These are phyloP conservation scores for Xylaria sp. DNA, from an alignment of 2,329 filamentous ascomycete species.

Conservation along the genomic window DNA sequence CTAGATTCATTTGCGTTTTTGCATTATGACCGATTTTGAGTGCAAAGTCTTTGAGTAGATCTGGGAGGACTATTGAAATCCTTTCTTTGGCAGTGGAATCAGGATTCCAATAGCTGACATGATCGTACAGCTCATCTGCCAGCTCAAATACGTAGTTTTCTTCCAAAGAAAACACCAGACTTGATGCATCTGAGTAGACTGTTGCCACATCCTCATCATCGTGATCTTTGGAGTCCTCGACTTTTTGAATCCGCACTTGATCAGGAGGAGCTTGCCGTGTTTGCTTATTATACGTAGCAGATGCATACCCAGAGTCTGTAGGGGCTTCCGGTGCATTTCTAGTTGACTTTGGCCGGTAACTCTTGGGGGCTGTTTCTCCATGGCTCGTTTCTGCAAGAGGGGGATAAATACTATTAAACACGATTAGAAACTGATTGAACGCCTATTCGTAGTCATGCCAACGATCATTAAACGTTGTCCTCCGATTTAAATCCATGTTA, in stretches of 20 bases:
- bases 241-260: neutral
- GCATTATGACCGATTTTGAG: slow-evolving; percentile 13
- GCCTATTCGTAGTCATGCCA: neutral
- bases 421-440: neutral
- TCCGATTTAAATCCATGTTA: neutral
- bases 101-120: slow-evolving; percentile 5
- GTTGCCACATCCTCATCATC: neutral
- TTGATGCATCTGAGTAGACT: neutral
- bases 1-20: neutral
- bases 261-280: neutral
- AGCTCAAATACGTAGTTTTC: neutral
- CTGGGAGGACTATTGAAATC: slow-evolving; percentile 12
- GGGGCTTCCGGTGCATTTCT: neutral
- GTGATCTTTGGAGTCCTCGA: neutral
- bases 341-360: neutral
- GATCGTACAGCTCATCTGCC: neutral
- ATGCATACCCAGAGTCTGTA: neutral
- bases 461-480: neutral
- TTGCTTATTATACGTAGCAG: neutral
- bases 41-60: slow-evolving; percentile 7
- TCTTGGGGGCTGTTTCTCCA: neutral
- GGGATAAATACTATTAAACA: neutral
- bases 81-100: neutral
- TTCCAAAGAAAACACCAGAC: neutral
- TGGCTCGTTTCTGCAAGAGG: neutral